Conservation (phyloP, 805 yeast genomes). For the Scheffersomyces lignosus region DNA sequence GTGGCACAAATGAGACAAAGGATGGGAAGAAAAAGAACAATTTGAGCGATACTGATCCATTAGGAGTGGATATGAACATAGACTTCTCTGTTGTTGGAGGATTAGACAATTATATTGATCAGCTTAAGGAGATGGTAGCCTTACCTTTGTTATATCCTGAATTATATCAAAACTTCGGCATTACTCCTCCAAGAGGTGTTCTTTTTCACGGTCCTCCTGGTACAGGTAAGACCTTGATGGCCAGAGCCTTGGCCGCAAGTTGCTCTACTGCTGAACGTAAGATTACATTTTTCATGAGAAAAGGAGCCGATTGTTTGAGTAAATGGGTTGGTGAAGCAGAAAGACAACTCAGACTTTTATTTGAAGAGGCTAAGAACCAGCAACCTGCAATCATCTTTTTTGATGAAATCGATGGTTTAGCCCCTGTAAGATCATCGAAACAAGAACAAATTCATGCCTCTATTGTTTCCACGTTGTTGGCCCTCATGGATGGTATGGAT, state of each 20-base stretch:
- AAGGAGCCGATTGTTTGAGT: constrained; percentile 95
- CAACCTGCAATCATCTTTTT: constrained; percentile 96
- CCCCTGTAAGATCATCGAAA: constrained; percentile 95
- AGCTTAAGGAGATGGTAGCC: constrained; percentile 95
- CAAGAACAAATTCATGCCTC: constrained; percentile 99
- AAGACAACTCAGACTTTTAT: constrained; percentile 82
- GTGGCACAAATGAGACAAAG: constrained; percentile 31
- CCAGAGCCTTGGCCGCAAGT: constrained; percentile 94
- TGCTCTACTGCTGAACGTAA: constrained; percentile 83
- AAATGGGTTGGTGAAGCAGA: constrained; percentile 99
- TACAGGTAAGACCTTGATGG: constrained; percentile 97
- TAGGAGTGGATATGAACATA: constrained; percentile 85
- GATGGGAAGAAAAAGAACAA: constrained; percentile 52
- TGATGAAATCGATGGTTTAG: constrained; percentile 97
- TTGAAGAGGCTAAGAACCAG: constrained; percentile 93
- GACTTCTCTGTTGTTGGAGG: constrained; percentile 91
- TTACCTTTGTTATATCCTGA: constrained; percentile 92
- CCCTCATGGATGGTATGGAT: constrained; percentile 99
- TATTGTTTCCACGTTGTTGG: constrained; percentile 90
- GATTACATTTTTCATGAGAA: constrained; percentile 95
- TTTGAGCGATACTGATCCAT: constrained; percentile 87
- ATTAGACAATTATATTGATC: constrained; percentile 83
- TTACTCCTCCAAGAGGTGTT: constrained; percentile 97
- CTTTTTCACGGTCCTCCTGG: constrained; percentile 99
- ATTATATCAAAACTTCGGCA: constrained; percentile 81